phyloP scores from a whole-genome alignment of 257 asterid genomes.

The Salvia splendens region DNA sequence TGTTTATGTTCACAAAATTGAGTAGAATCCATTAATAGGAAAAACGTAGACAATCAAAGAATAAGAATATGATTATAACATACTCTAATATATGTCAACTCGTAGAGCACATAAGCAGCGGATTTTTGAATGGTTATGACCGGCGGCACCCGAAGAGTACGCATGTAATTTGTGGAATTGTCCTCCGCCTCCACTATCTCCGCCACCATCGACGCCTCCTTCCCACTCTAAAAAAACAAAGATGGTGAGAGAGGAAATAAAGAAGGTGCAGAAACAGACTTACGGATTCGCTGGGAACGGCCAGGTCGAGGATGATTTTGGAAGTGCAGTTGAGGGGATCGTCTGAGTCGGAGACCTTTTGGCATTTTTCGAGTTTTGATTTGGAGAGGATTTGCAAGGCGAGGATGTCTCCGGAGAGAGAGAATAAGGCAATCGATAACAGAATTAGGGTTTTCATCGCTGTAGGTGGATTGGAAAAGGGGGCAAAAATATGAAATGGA shows the following conservation, averaged over 20 bases:
- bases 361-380: conserved; percentile 81
- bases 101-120: conserved; percentile 78
- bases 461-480: not conserved
- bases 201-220: conserved; percentile 93
- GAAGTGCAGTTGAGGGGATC: conserved; percentile 68
- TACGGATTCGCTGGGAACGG: conserved; percentile 93
- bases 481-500: not conserved
- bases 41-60: not conserved
- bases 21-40: too few relatives aligned
- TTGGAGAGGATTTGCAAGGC: conserved; percentile 71
- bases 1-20: too few relatives aligned
- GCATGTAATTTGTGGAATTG: conserved; percentile 71
- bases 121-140: conserved; percentile 80
- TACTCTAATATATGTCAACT: conserved; percentile 81
- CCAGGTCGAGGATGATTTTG: conserved; percentile 71
- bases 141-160: conserved; percentile 78
- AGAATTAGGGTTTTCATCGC: conserved; percentile 42
- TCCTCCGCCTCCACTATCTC: conserved; percentile 96
- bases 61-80: conserved; percentile 19
- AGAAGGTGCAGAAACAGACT: not conserved
- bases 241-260: not conserved
- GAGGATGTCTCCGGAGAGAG: conserved; percentile 28
- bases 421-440: conserved; percentile 24
- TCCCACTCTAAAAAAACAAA: conserved; percentile 60
- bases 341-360: conserved; percentile 53